phyloP scores from a whole-genome alignment of 345 rosid genomes.

The Linum lewisii region DNA sequence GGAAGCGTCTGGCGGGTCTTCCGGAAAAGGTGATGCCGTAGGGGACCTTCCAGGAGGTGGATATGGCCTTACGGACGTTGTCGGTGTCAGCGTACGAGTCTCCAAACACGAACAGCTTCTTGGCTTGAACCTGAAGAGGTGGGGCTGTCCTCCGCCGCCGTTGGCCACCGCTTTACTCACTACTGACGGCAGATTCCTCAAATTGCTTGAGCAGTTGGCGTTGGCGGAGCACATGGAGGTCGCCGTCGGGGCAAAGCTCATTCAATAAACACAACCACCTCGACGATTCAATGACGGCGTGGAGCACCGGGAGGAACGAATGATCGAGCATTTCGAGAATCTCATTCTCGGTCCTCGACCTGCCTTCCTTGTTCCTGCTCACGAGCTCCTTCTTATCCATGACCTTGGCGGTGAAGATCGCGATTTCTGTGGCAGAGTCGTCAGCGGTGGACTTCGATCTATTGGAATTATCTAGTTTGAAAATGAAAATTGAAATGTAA shows the following conservation, averaged over 20 bases:
- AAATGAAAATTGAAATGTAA: too few relatives aligned
- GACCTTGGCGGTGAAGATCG: constrained; percentile 61
- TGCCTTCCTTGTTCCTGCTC: constrained; percentile 66
- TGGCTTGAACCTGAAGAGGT: constrained; percentile 17
- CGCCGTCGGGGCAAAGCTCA: constrained; percentile 96
- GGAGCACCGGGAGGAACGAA: constrained; percentile 75
- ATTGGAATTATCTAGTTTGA: too few relatives aligned
- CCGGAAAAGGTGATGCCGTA: constrained; percentile 67
- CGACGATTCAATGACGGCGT: constrained; percentile 60
- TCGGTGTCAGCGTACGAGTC: constrained; percentile 68
- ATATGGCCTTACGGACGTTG: constrained; percentile 21
- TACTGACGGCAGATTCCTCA: constrained; percentile 73
- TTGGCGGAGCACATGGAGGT: constrained; percentile 93
- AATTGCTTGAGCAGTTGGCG: constrained; percentile 67
- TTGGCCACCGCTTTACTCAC: background rate
- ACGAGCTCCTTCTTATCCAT: constrained; percentile 92
- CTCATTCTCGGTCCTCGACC: constrained; percentile 78
- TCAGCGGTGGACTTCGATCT: constrained; percentile 13
- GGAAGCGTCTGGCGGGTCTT: constrained; percentile 57
- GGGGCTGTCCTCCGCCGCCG: background rate
- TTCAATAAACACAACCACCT: constrained; percentile 81
- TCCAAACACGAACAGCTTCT: constrained; percentile 62
- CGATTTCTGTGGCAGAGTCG: background rate
- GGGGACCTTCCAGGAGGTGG: constrained; percentile 46
- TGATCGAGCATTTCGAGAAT: constrained; percentile 76